Evolutionary conservation across 805 yeast genomes (phyloP), one percentile per base, ranked within the genome.

Genomic region (Yamadazyma akitaensis): DNA sequence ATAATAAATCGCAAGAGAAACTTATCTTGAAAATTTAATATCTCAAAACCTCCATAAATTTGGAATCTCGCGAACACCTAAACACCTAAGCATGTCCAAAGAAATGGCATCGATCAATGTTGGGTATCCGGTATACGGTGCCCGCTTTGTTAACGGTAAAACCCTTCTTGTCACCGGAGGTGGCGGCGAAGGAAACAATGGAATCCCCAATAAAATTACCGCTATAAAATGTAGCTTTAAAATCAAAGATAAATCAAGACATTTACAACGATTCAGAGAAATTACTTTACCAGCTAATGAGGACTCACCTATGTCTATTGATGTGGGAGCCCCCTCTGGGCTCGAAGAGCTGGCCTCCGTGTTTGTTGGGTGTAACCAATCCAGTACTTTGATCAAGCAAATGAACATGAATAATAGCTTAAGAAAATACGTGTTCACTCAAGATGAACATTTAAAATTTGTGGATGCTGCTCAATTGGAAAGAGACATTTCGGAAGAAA

Each of bases 141-240:
- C 92, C 44, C 79, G 80, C 50, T 90, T 88, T 61, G 70, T 83
- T 38, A 73, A 78, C 53, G 76, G 82, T 51, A 67, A 72, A 50
- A 77, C 82, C 1, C 62, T 91, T 24, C 63, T 90, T 41, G 85
- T 85, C 25, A 82, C 89, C 2, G 99, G 99, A 36, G 99, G 99
- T 38, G 97, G 97, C 26, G 98, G 97, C 21, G 96, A 88, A 62
- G 96, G 96, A 9, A 83, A 82, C 58, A 85, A 88, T 58, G 97
- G 96, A 26, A 82, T 89, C 46, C 86, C 91, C 35, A 92, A 92
- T 65, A 88, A 86, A 61, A 69, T 92, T 51, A 81, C 90, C 3
- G 84, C 85, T 2, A 62, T 85, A 36, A 65, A 77, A 40, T 72
- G 86, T 39, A 77, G 80, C 56, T 80, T 84, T 44, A 72, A 72